Percentiles rank a stretch among this genome's conserved stretches.
These are phyloP conservation scores for Apophysomyces ossiformis DNA, from an alignment of 371 early-diverging fungal genomes.

Conservation along the genomic window DNA sequence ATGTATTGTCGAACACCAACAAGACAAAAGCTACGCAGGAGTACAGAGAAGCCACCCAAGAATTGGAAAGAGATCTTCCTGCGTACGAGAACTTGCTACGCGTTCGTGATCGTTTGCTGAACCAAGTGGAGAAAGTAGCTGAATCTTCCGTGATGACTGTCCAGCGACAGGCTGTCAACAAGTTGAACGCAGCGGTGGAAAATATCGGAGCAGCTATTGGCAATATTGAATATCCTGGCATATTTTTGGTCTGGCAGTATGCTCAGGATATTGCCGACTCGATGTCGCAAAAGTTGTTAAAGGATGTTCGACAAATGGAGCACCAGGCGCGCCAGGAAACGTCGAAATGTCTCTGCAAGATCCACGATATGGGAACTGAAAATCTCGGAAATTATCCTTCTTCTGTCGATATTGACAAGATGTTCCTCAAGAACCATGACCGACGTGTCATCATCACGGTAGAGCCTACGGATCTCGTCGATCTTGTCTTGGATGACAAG, in stretches of 20 bases:
- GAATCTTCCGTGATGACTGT: slow-evolving; percentile 65
- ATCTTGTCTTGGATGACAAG: slow-evolving; percentile 61
- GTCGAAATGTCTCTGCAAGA: slow-evolving; percentile 58
- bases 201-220: slow-evolving; percentile 66
- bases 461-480: slow-evolving; percentile 74
- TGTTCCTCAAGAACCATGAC: slow-evolving; percentile 50
- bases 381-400: slow-evolving; percentile 52
- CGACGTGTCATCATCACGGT: slow-evolving; percentile 59
- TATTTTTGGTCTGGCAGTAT: slow-evolving; percentile 85
- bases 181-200: slow-evolving; percentile 63
- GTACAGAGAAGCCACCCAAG: slow-evolving; percentile 37
- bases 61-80: slow-evolving; percentile 59
- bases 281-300: slow-evolving; percentile 66
- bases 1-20: slow-evolving; percentile 60
- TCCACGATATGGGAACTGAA: slow-evolving; percentile 65
- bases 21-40: slow-evolving; percentile 46
- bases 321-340: slow-evolving; percentile 69
- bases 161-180: slow-evolving; percentile 55
- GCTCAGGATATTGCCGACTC: slow-evolving; percentile 77
- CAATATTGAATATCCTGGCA: slow-evolving; percentile 79
- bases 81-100: slow-evolving; percentile 59
- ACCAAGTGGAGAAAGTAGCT: slow-evolving; percentile 70
- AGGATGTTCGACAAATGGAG: slow-evolving; percentile 72
- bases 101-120: slow-evolving; percentile 61
- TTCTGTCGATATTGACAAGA: slow-evolving; percentile 48